Percentiles rank a stretch among this genome's conserved stretches.
Evolutionary conservation across 306 rosid genomes (phyloP).

Genomic region (Rosa chinensis): DNA sequence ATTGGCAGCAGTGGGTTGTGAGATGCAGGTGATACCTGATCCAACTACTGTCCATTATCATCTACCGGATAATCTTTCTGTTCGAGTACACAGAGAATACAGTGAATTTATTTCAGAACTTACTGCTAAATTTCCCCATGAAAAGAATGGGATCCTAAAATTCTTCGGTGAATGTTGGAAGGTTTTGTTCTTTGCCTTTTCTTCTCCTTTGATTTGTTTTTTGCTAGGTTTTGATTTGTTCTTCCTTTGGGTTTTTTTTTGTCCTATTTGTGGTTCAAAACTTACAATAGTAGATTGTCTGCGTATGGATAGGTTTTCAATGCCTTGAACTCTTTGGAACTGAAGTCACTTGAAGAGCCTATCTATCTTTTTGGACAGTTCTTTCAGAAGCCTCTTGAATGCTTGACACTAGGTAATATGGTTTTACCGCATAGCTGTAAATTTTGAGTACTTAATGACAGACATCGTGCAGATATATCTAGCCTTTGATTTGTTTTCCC

Average conservation of each 20-base stretch:
- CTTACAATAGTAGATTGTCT: constrained; percentile 31
- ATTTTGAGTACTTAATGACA: not conserved
- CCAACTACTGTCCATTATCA: constrained; percentile 96
- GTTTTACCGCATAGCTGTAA: constrained; percentile 3
- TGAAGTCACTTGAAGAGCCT: constrained; percentile 97
- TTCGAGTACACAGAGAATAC: constrained; percentile 79
- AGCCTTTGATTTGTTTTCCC: constrained; percentile 4
- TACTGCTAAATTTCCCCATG: constrained; percentile 68
- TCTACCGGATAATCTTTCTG: constrained; percentile 74
- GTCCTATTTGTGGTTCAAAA: constrained; percentile 25
- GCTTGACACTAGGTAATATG: constrained; percentile 82
- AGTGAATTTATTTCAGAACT: constrained; percentile 69
- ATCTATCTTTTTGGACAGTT: constrained; percentile 95
- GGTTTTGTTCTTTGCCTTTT: constrained; percentile 50
- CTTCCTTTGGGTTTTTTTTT: constrained; percentile 42
- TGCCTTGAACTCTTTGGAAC: constrained; percentile 87
- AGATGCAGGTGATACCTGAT: constrained; percentile 88
- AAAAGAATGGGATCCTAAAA: constrained; percentile 80
- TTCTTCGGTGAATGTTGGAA: constrained; percentile 94
- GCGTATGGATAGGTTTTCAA: constrained; percentile 68
- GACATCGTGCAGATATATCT: constrained; percentile 6
- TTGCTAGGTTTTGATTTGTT: constrained; percentile 37
- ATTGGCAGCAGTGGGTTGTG: constrained; percentile 87
- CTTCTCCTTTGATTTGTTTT: constrained; percentile 7
- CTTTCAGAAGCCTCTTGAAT: constrained; percentile 80